Conservation (phyloP, 177 flowering plant genomes). For the Vitis hybrid region DNA sequence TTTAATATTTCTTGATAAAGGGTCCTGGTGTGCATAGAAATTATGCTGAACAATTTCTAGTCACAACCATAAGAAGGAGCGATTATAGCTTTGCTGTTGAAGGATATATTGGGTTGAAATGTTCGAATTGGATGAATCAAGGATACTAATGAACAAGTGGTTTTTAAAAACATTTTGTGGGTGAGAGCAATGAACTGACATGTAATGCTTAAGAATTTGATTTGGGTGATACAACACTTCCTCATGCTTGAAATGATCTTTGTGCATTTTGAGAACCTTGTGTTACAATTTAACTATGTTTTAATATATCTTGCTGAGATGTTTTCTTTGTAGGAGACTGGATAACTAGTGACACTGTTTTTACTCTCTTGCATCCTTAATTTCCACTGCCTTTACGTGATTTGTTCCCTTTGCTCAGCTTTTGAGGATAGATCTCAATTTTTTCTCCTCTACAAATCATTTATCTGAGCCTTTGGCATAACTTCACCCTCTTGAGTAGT, state of each 20-base stretch:
- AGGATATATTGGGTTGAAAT: not conserved
- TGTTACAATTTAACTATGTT: not conserved
- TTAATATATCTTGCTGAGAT: not conserved
- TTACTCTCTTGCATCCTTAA: not conserved
- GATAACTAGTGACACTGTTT: not conserved
- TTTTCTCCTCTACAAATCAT: not conserved
- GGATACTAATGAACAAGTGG: not conserved
- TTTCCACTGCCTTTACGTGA: not conserved
- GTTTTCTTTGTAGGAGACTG: not conserved
- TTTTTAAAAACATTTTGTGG: not conserved
- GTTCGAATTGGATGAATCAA: not conserved
- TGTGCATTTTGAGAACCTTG: not conserved
- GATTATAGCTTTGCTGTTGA: too few species aligned
- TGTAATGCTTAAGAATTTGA: not conserved
- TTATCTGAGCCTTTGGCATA: not conserved
- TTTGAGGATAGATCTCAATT: not conserved
- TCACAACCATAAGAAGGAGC: too few species aligned
- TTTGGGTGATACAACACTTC: too few species aligned
- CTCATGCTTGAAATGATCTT: not conserved
- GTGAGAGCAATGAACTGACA: not conserved
- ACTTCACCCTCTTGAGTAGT: not conserved
- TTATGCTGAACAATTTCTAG: too few species aligned
- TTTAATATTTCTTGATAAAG: too few species aligned
- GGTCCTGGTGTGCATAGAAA: too few species aligned
- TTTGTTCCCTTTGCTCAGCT: not conserved